Percentiles rank a stretch among this genome's conserved stretches.
Conservation (phyloP, 768 basidiomycete species). For the Trametes elegans region DNA sequence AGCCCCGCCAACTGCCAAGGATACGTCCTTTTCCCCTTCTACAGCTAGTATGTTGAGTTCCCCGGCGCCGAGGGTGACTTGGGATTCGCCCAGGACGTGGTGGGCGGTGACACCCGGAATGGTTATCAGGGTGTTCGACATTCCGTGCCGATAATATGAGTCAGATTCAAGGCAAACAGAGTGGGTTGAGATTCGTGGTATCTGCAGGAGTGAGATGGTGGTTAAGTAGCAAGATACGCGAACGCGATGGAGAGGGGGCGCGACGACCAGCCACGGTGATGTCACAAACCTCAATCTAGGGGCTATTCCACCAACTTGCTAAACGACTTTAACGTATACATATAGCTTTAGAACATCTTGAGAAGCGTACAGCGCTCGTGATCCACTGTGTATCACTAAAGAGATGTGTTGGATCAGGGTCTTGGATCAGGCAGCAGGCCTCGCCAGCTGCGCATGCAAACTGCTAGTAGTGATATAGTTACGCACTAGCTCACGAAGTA, state of each 20-base stretch:
- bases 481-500: no score
- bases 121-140: conserved; percentile 9
- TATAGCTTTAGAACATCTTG: not conserved
- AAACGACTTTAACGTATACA: not conserved
- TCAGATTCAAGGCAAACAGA: no score
- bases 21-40: not conserved
- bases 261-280: not conserved
- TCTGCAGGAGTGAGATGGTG: not conserved
- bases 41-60: conserved; percentile 21
- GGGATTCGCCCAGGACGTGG: conserved; percentile 23
- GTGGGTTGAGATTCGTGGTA: not conserved
- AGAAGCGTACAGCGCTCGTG: no score
- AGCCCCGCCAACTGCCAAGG: conserved; percentile 19
- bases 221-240: not conserved
- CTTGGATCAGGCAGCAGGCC: no score
- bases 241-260: not conserved
- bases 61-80: conserved; percentile 22
- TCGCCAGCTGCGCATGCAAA: no score
- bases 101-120: conserved; percentile 22
- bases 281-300: not conserved
- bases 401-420: no score
- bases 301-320: no score
- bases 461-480: no score
- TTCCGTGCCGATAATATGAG: not conserved
- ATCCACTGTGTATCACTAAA: no score